Percentiles rank a stretch among this genome's conserved stretches.
Evolutionary conservation across 2,329 filamentous ascomycete species (phyloP).

Genomic region (Aureobasidium pullulans): DNA sequence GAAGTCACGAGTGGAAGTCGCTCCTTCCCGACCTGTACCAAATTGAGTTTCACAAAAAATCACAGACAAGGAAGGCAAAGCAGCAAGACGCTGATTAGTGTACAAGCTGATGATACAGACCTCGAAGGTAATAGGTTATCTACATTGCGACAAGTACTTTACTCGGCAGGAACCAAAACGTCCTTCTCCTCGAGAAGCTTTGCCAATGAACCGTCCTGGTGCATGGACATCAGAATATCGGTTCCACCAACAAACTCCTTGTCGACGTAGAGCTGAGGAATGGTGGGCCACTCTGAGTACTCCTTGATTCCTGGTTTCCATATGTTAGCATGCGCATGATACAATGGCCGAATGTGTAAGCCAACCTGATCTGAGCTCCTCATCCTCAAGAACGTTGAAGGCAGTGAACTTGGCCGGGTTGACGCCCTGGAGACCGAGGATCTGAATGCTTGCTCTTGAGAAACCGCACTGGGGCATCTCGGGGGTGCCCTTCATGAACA

Average conservation of each 20-base stretch:
- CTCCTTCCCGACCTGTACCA: neutral
- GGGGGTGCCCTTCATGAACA: conserved; percentile 99
- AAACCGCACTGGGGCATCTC: conserved; percentile 95
- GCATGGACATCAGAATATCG: conserved; percentile 94
- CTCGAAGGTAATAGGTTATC: neutral
- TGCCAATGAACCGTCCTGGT: conserved; percentile 87
- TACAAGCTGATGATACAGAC: conserved; percentile 9
- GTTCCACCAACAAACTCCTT: conserved; percentile 98
- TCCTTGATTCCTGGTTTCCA: conserved; percentile 76
- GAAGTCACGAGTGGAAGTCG: neutral
- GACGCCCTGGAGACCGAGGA: conserved; percentile 88
- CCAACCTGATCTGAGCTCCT: conserved; percentile 72
- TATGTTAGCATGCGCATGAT: neutral
- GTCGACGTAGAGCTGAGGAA: conserved; percentile 90
- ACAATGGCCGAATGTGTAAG: neutral
- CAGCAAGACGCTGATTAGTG: neutral
- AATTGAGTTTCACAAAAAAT: neutral
- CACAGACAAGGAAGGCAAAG: neutral
- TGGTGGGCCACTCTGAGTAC: conserved; percentile 98
- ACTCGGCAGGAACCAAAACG: conserved; percentile 62
- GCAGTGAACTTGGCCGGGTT: conserved; percentile 91
- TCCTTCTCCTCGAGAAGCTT: conserved; percentile 89
- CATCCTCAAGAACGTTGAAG: conserved; percentile 92
- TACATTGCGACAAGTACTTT: conserved; percentile 4
- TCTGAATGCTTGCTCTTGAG: conserved; percentile 89